Evolutionary conservation across 2,329 filamentous ascomycete genomes (phyloP).

Genomic region (Aspergillus versicolor): DNA sequence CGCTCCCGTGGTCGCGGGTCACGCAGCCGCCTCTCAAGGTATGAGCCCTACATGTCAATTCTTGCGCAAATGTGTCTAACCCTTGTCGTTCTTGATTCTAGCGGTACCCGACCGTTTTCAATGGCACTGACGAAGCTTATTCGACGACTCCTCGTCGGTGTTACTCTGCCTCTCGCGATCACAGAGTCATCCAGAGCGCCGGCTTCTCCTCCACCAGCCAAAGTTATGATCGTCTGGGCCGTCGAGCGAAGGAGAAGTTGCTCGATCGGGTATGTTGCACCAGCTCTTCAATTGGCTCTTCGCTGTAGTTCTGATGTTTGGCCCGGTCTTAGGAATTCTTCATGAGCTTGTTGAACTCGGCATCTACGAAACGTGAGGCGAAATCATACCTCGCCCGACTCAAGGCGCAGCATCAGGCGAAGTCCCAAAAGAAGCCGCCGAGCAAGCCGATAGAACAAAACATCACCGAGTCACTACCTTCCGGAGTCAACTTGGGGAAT

Average conservation of each 20-base stretch:
- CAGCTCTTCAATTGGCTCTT: background rate
- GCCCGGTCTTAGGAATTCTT: conserved; percentile 67
- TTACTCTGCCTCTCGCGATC: conserved; percentile 20
- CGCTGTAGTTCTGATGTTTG: conserved; percentile 7
- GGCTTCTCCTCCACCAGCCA: conserved; percentile 31
- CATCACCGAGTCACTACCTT: conserved; percentile 22
- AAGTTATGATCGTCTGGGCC: conserved; percentile 33
- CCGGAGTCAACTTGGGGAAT: conserved; percentile 60
- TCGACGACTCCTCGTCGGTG: conserved; percentile 11
- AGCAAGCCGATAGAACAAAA: conserved; percentile 24
- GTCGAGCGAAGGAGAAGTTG: conserved; percentile 44
- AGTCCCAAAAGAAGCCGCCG: conserved; percentile 33
- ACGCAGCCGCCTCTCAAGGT: conserved; percentile 32
- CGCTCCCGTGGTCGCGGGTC: conserved; percentile 31
- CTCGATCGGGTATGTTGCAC: conserved; percentile 38
- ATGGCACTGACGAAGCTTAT: conserved; percentile 12
- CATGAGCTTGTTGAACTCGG: conserved; percentile 80
- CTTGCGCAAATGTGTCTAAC: background rate
- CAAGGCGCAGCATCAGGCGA: conserved; percentile 46
- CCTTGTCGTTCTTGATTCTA: background rate
- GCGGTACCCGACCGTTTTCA: conserved; percentile 22
- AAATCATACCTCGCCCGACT: conserved; percentile 90
- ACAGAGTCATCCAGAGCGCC: conserved; percentile 26
- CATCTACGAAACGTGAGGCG: conserved; percentile 88
- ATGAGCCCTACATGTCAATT: conserved; percentile 5